phyloP scores from a whole-genome alignment of 371 early-diverging fungal genomes.

The Mucor velutinosus region DNA sequence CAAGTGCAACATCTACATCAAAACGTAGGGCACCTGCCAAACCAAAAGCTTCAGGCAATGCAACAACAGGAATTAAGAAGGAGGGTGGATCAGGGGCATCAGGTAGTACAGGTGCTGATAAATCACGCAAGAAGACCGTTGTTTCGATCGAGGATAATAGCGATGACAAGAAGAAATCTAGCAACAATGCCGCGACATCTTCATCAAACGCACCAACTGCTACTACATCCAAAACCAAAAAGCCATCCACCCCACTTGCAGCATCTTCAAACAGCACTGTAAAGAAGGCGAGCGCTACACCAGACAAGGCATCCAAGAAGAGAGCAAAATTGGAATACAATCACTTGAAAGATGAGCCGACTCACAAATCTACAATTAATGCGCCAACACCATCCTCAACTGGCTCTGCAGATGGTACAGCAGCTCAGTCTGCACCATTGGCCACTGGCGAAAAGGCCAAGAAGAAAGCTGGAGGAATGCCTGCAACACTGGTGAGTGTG shows the following conservation, averaged over 20 bases:
- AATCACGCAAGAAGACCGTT: conserved; percentile 12
- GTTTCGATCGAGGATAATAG: not conserved
- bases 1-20: not conserved
- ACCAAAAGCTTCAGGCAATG: conserved; percentile 1
- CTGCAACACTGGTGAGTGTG: not conserved
- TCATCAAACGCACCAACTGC: not conserved
- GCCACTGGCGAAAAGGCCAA: not conserved
- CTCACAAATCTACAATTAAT: not conserved
- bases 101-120: not conserved
- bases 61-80: not conserved
- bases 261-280: not conserved
- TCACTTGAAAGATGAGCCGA: not conserved
- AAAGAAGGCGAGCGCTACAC: not conserved
- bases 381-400: not conserved
- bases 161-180: conserved; percentile 1
- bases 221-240: not conserved
- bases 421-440: not conserved
- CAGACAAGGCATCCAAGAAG: conserved; percentile 12
- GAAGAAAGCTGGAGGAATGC: not conserved
- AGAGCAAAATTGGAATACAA: conserved; percentile 5
- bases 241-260: not conserved
- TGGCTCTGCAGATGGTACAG: not conserved
- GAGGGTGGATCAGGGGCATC: not conserved
- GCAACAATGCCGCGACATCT: not conserved
- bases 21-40: conserved; percentile 20